Percentiles rank a stretch among this genome's conserved stretches.
Conservation (phyloP, 495 filamentous ascomycete species). For the Friedmanniomyces simplex region DNA sequence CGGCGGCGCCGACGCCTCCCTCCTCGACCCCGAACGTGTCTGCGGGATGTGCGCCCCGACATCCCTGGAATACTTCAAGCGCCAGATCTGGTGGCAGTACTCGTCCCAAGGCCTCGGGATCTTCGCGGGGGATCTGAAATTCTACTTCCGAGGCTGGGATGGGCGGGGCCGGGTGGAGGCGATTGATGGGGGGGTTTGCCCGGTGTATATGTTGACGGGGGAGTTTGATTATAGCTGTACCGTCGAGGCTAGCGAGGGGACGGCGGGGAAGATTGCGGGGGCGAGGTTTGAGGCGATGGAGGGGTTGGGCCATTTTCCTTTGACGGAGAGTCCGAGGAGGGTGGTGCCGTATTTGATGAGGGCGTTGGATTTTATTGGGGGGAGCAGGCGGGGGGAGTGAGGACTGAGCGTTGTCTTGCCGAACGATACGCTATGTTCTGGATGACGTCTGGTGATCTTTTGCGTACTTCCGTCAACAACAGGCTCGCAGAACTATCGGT, state of each 20-base stretch:
- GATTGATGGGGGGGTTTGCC: constrained; percentile 33
- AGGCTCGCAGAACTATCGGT: too few species aligned
- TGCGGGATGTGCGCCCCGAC: constrained; percentile 34
- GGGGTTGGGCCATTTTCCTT: constrained; percentile 31
- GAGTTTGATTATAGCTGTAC: constrained; percentile 36
- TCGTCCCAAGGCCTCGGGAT: constrained; percentile 33
- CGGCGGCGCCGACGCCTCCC: constrained; percentile 13
- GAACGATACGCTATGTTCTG: too few species aligned
- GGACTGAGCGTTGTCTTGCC: too few species aligned
- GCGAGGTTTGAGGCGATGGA: constrained; percentile 33
- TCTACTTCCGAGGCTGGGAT: constrained; percentile 38
- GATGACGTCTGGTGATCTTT: too few species aligned
- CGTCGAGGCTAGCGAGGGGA: constrained; percentile 28
- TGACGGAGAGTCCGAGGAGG: constrained; percentile 28
- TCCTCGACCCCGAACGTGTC: constrained; percentile 34
- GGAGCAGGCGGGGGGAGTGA: not conserved
- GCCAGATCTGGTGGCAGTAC: constrained; percentile 34
- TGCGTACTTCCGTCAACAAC: too few species aligned
- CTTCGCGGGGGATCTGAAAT: constrained; percentile 36
- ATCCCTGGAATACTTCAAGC: constrained; percentile 28
- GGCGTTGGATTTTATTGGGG: constrained; percentile 15
- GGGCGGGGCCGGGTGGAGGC: constrained; percentile 28
- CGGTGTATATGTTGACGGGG: constrained; percentile 34
- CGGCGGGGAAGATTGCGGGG: constrained; percentile 32
- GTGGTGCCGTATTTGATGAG: constrained; percentile 14